Conservation (phyloP, 2,329 filamentous ascomycete species). For the Fusarium sarcochroum region DNA sequence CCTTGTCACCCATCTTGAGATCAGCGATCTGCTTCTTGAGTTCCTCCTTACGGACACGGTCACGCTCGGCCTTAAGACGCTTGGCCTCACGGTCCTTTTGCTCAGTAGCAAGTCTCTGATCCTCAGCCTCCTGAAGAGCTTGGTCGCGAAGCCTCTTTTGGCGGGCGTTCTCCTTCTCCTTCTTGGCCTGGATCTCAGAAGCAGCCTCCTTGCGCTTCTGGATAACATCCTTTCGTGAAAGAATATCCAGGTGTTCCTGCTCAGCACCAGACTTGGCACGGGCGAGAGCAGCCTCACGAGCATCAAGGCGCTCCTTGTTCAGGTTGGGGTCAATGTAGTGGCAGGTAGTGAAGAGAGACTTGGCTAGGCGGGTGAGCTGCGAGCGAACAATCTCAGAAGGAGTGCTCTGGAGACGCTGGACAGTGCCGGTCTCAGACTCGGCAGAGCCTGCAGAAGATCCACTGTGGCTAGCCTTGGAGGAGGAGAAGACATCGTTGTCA, state of each 20-base stretch:
- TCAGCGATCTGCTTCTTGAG: conserved; percentile 93
- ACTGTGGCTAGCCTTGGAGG: conserved; percentile 89
- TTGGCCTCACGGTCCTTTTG: conserved; percentile 91
- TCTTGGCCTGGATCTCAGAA: conserved; percentile 87
- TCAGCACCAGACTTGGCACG: conserved; percentile 91
- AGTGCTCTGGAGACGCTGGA: conserved; percentile 97
- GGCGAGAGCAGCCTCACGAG: conserved; percentile 83
- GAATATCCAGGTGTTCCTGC: conserved; percentile 87
- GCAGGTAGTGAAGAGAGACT: conserved; percentile 91
- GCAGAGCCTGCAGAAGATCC: conserved; percentile 89
- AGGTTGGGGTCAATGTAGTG: conserved; percentile 95
- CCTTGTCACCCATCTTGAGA: conserved; percentile 89
- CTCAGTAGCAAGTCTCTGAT: conserved; percentile 90
- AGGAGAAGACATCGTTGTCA: conserved; percentile 98
- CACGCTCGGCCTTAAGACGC: conserved; percentile 87
- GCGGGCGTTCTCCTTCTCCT: conserved; percentile 92
- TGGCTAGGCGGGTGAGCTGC: conserved; percentile 91
- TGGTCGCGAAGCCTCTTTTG: conserved; percentile 89
- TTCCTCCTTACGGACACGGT: conserved; percentile 92
- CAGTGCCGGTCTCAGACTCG: conserved; percentile 84
- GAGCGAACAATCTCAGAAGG: conserved; percentile 97
- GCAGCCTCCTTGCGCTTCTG: conserved; percentile 97
- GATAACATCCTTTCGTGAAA: conserved; percentile 90
- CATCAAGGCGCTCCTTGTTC: conserved; percentile 83
- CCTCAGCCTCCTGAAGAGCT: conserved; percentile 90